phyloP scores from a whole-genome alignment of 2,329 filamentous ascomycete genomes.

The Ophiostoma sp. region DNA sequence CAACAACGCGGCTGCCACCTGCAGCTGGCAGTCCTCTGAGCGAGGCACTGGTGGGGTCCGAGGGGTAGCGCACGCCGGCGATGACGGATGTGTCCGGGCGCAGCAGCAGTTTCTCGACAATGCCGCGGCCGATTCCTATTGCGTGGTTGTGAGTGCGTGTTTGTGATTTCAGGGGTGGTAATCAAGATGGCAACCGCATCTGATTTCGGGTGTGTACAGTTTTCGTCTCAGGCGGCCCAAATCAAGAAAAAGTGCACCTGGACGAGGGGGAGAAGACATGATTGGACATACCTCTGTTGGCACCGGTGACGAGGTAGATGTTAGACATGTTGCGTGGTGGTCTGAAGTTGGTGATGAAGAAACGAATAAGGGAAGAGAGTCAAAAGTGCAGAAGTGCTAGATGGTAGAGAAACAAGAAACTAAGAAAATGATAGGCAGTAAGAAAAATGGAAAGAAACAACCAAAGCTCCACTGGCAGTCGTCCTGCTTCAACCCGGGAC shows the following conservation, averaged over 20 bases:
- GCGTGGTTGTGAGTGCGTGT: background rate
- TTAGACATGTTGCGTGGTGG: background rate
- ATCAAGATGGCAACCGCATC: background rate
- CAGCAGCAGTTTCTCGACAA: constrained; percentile 18
- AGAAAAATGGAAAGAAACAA: background rate
- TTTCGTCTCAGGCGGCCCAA: too few species aligned
- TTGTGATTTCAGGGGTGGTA: background rate
- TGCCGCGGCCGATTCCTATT: constrained; percentile 25
- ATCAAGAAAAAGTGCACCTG: too few species aligned
- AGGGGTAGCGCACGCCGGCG: constrained; percentile 28
- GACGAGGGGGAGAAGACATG: background rate
- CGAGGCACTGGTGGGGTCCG: constrained; percentile 46
- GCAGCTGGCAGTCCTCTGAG: constrained; percentile 61
- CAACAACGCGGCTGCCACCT: background rate
- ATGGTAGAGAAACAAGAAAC: too few species aligned
- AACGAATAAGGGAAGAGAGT: too few species aligned
- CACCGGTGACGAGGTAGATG: background rate
- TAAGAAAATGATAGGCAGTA: too few species aligned
- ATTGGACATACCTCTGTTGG: background rate
- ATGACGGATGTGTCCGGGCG: constrained; percentile 30
- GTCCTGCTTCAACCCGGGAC: background rate
- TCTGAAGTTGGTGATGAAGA: background rate
- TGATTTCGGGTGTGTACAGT: too few species aligned
- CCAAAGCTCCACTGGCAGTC: background rate
- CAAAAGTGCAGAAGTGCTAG: too few species aligned